Percentiles rank a stretch among this genome's conserved stretches.
phyloP scores from a whole-genome alignment of 139 green algal genomes.

The Nannochloris sp. region DNA sequence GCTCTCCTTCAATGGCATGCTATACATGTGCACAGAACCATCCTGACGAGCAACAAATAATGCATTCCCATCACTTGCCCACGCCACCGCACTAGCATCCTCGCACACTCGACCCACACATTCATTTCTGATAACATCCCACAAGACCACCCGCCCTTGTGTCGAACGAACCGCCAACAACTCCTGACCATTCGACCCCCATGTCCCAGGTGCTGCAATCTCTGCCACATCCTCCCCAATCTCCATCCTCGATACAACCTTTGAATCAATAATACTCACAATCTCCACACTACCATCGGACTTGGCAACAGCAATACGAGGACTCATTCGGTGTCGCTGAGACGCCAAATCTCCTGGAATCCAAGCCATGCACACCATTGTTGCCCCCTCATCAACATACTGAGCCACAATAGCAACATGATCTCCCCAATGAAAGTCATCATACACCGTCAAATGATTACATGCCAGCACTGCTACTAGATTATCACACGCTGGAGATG shows the following conservation, averaged over 20 bases:
- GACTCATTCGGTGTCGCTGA: constrained; percentile 38
- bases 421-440: constrained; percentile 57
- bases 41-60: not conserved
- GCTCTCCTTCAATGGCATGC: too few species aligned
- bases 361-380: constrained; percentile 41
- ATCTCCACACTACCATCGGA: constrained; percentile 41
- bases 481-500: constrained; percentile 15
- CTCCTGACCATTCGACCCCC: not conserved
- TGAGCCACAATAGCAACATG: constrained; percentile 54
- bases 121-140: not conserved
- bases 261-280: constrained; percentile 50
- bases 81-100: not conserved
- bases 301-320: constrained; percentile 48
- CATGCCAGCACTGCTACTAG: constrained; percentile 50
- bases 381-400: constrained; percentile 41
- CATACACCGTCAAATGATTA: constrained; percentile 60
- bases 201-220: too few species aligned
- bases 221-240: constrained; percentile 2
- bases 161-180: not conserved
- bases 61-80: not conserved
- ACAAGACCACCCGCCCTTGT: not conserved
- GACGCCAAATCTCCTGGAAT: not conserved
- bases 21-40: not conserved
- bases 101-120: not conserved
- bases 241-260: constrained; percentile 34